Evolutionary conservation across 805 yeast species (phyloP), one percentile per base, ranked within the genome.

Genomic region (Tanozyma kutaoensis): DNA sequence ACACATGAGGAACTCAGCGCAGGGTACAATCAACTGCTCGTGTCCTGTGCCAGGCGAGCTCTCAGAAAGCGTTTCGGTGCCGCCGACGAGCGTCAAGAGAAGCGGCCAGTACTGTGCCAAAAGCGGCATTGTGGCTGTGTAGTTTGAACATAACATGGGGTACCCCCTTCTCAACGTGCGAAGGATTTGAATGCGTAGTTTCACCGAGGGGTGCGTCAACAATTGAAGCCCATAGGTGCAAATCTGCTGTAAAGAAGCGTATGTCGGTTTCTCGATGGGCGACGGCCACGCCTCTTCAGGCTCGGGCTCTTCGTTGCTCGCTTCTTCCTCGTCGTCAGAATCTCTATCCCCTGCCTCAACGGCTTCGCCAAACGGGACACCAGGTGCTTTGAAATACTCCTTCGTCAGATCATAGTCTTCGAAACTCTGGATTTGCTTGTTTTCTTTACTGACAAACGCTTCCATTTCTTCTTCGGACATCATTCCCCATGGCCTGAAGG

Each of bases 201-300:
- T 50, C 2, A 62, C 47, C 0, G 93, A 76, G 2, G 69, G 67
- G 39, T 80, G 91, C 2, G 81, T 72, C 20, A 82, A 50, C 19
- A 69, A 58, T 31, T 81, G 55, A 28, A 80, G 78, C 5, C 88
- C 76, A 44, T 84, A 81, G 5, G 59, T 65, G 28, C 72, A 58
- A 3, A 88, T 72, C 29, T 69, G 69, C 24, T 72, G 68, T 1
- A 80, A 50, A 2, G 75, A 52, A 22, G 50, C 45, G 46, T 81
- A 88, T 1, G 77, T 53, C 2, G 61, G 52, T 22, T 64, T 54
- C 0, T 93, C 79, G 0, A 86, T 55, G 0, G 75, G 72, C 0
- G 88, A 76, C 0, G 43, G 37, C 95, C 95, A 85, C 11, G 15
- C 17, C 3, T 32, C 26, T 11, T 28, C 31, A 2, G 27, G 25